Base-by-base conservation (phyloP, 2,329 filamentous ascomycete genomes). In the Pseudocercospora macadamiae region DNA sequence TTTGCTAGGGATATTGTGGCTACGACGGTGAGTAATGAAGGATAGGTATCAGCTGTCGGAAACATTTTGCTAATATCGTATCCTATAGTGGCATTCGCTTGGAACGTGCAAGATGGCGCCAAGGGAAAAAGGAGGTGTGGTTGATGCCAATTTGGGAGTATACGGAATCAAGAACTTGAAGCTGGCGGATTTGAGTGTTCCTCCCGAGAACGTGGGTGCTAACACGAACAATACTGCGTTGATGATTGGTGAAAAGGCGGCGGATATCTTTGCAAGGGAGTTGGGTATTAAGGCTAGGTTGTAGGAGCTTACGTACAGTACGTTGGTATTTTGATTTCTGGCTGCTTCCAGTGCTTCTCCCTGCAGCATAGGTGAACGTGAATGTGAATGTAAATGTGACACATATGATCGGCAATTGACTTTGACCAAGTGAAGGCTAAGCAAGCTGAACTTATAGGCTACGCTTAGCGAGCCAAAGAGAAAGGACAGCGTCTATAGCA, bases 191-290 rank as follows among this genome's bases (percentile, higher is more conserved):
- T 54, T 80, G 63, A 72, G 66, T 60, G 72, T 76, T 16, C 66
- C 70, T 6, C 76, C 76, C 0, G 66, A 71, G 59, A 77, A 77
- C 54, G 76, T 80, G 6, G 78, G 74, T 6, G 77, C 73, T 1
- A 80, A 80, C 61, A 80, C 78, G 2, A 76, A 78, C 59, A 79
- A 79, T 54, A 79, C 77, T 2, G 77, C 78, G 0, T 63, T 79
- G 45, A 71, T 71, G 44, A 68, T 77, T 37, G 75, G 74, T 1
- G 75, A 77, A 66, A 77, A 76, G 66, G 75, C 73, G 0, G 74
- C 75, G 8, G 70, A 73, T 52, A 73, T 77, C 51, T 71, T 79
- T 61, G 70, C 69, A 21, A 66, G 65, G 54, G 75, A 77, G 36
- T 62, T 79, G 36, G 75, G 75, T n/a, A 53, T 62, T 28, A 62